Evolutionary conservation across 2,329 filamentous ascomycete genomes (phyloP), one percentile per base, ranked within the genome.

Genomic region (Teratosphaeria destructans): DNA sequence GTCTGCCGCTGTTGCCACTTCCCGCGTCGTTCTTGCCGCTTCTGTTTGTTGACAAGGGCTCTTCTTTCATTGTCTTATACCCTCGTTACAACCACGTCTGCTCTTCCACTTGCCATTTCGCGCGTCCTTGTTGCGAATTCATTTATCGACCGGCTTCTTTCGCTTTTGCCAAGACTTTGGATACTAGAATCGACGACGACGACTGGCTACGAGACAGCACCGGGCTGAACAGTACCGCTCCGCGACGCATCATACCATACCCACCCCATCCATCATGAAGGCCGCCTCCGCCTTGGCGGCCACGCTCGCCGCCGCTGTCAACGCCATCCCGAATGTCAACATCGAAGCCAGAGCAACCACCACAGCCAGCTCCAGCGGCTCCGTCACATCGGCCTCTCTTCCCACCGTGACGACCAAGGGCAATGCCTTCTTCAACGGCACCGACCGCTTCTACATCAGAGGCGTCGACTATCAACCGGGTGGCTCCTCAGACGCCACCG

Each of bases 351-450:
- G 64, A 19, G 63, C 63, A 27, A 64, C 63, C 12, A 53, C 12
- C 72, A 55, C 74, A 19, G 16, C 57, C 29, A 47, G 35, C 19
- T 39, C 37, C 55, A 29, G n/a, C 37, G 54, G 29, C n/a, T 37
- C 32, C 16, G 54, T 37, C 14, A 49, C 55, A 16, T 68, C 68
- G 8, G 64, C 70, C 65, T 77, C 76, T 35, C 70, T 83, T 52
- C 79, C 80, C n/a, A 74, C 81, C 32, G 75, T 85, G 68, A 81
- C 79, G 32, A 79, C 84, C 66, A 82, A 84, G 74, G 82, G 83
- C 70, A 85, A 85, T 71, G 80, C 84, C 60, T 55, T 59, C 52
- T 86, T 87, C 77, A 86, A 83, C 73, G 84, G 82, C 59, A 68
- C 79, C 60, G 69, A 82, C 55, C 82, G 84, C 70, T 82, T 82